Base-by-base conservation (phyloP, 228 moss, liverwort and hornwort genomes). In the Sphagnum magellanicum region DNA sequence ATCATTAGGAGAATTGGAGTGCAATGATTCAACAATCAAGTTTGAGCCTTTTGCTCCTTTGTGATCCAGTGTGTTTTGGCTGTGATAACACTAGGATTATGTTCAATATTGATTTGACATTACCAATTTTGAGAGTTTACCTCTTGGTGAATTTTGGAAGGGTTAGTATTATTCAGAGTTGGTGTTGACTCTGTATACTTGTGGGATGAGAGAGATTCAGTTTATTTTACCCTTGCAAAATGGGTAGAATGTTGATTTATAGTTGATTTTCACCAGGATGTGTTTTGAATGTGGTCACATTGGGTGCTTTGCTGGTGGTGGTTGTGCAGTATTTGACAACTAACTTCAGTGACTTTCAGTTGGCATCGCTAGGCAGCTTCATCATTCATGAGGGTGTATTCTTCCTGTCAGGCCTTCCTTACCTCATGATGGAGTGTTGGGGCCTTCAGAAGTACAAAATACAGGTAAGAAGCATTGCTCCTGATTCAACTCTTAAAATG, bases 271-370 rank as follows among this genome's bases (percentile, higher is more conserved):
- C 3, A 32, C 32, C 32, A 32, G 32, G 32, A 32, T 14, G 7
- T 60, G 4, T 60, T 60, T 60, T 60, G 5, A n/a, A 16, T 10
- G 17, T 48, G 16, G 13, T 58, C 65, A 50, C 53, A 8, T 5
- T 63, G 65, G 13, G 61, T 63, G 72, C 10, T 5, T 48, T 52
- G 53, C n/a, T 64, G 73, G 65, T 81, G 68, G 50, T 12, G 46
- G 63, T 59, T 57, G 70, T 17, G 50, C 71, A 60, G 67, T 63
- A 67, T 65, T 79, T 75, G 77, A 92, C 87, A 76, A 89, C 81
- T 60, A 94, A 98, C 73, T 98, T 98, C 87, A 90, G 85, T 51
- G 98, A 98, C 74, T 98, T 98, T 81, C 98, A 98, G 76, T 84
- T 98, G 76, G 94, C 98, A 16, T 90, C 98, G 62, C 82, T 93